phyloP scores from a whole-genome alignment of 164 flowering plant species.

The Liriodendron chinense region DNA sequence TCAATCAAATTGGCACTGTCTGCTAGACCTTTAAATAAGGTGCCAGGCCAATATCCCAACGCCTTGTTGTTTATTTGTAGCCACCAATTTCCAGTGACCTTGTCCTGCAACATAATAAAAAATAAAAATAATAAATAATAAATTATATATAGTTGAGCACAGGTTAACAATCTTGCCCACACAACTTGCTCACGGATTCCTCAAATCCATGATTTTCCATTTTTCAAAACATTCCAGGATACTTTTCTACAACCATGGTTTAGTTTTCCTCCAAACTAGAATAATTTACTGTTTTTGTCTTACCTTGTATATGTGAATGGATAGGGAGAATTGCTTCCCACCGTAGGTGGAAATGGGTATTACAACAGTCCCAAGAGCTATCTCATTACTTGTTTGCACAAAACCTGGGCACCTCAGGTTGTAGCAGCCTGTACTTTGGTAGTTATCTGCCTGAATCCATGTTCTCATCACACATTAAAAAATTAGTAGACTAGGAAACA shows the following conservation, averaged over 20 bases:
- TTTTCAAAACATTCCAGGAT: neutral
- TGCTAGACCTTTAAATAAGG: neutral
- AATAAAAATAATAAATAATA: too few relatives aligned
- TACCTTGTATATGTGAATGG: conserved; percentile 76
- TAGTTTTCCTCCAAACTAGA: neutral
- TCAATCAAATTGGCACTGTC: neutral
- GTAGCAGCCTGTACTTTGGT: conserved; percentile 68
- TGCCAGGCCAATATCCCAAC: neutral
- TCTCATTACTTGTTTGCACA: conserved; percentile 59
- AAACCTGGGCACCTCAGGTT: conserved; percentile 74
- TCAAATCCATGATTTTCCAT: too few relatives aligned
- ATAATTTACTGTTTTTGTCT: neutral
- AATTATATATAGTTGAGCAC: too few relatives aligned
- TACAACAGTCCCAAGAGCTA: conserved; percentile 72
- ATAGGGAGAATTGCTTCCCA: conserved; percentile 51
- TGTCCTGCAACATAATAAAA: too few relatives aligned
- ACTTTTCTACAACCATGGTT: neutral
- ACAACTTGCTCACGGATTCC: too few relatives aligned
- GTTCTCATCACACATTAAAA: too few relatives aligned
- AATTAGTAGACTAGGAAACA: too few relatives aligned
- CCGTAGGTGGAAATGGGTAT: conserved; percentile 45
- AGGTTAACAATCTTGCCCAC: too few relatives aligned
- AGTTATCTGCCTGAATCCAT: too few relatives aligned
- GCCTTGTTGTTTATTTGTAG: neutral
- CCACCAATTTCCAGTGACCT: neutral